Evolutionary conservation across 1,284 basidiomycete genomes (phyloP).

Genomic region (Heterobasidion irregulare): DNA sequence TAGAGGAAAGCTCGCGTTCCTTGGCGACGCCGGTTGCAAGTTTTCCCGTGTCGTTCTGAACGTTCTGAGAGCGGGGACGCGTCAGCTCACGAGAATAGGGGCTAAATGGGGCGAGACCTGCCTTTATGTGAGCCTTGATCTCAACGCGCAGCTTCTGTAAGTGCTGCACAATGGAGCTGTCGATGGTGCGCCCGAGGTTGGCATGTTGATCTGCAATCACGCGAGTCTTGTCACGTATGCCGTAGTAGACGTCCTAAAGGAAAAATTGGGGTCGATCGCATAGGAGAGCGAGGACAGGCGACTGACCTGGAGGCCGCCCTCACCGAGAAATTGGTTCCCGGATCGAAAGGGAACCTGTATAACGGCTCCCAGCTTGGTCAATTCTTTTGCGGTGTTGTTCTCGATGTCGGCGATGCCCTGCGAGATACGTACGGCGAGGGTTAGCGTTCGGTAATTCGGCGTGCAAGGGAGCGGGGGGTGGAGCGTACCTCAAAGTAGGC

Average conservation of each 20-base stretch:
- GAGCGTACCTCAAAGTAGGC: conserved; percentile 65
- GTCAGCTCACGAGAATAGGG: background rate
- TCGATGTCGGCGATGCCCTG: conserved; percentile 92
- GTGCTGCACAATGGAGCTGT: conserved; percentile 97
- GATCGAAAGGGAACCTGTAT: conserved; percentile 97
- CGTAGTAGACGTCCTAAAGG: conserved; percentile 87
- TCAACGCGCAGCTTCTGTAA: conserved; percentile 90
- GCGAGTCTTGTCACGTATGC: conserved; percentile 90
- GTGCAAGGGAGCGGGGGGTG: background rate
- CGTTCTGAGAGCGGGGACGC: conserved; percentile 48
- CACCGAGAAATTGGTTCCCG: conserved; percentile 93
- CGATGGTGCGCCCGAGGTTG: conserved; percentile 92
- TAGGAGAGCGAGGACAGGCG: background rate
- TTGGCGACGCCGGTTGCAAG: conserved; percentile 90
- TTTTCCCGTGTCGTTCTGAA: conserved; percentile 98
- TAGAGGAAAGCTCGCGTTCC: conserved; percentile 88
- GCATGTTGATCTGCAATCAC: conserved; percentile 94
- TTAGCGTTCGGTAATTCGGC: background rate
- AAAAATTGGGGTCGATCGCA: conserved; percentile 6
- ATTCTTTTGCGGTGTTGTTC: conserved; percentile 90
- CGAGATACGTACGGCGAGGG: conserved; percentile 22
- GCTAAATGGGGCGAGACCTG: conserved; percentile 18
- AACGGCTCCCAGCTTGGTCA: conserved; percentile 93
- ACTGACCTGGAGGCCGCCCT: conserved; percentile 64
- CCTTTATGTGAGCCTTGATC: conserved; percentile 97